These are phyloP conservation scores for Melanomma pulvis-pyrius DNA, from an alignment of 495 filamentous ascomycete species.

Conservation along the genomic window DNA sequence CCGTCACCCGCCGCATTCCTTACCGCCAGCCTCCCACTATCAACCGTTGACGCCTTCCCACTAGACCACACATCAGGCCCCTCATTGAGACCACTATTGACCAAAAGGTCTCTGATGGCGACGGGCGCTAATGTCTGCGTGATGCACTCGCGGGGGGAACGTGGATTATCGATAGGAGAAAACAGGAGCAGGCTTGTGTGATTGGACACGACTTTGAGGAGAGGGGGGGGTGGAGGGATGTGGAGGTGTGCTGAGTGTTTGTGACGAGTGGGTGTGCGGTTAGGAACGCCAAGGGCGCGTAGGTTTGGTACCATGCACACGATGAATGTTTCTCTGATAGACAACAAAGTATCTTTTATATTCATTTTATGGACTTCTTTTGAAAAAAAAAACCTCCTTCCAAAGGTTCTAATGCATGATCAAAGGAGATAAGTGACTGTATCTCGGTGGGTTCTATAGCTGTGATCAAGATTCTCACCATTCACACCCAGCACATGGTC, in stretches of 20 bases:
- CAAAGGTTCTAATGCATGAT: too few species aligned
- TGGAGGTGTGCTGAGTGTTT: background rate
- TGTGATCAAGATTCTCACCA: background rate
- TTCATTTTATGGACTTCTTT: too few species aligned
- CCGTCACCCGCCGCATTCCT: background rate
- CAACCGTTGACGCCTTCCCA: background rate
- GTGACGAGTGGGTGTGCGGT: background rate
- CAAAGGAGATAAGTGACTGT: background rate
- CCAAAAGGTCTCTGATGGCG: background rate
- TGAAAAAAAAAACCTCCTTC: too few species aligned
- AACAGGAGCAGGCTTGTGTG: background rate
- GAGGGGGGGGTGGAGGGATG: background rate
- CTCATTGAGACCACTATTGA: background rate
- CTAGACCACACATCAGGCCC: background rate
- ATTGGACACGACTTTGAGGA: background rate
- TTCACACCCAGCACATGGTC: background rate
- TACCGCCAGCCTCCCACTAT: background rate
- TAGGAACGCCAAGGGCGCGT: slow-evolving; percentile 22
- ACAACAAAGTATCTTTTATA: background rate
- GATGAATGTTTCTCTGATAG: background rate
- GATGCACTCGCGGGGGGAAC: background rate
- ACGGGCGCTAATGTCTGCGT: background rate
- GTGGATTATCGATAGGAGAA: background rate
- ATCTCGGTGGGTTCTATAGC: background rate
- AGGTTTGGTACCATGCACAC: background rate